Percentiles rank a stretch among this genome's conserved stretches.
Evolutionary conservation across 2,329 filamentous ascomycete species (phyloP).

Genomic region (Epichloe scottii): DNA sequence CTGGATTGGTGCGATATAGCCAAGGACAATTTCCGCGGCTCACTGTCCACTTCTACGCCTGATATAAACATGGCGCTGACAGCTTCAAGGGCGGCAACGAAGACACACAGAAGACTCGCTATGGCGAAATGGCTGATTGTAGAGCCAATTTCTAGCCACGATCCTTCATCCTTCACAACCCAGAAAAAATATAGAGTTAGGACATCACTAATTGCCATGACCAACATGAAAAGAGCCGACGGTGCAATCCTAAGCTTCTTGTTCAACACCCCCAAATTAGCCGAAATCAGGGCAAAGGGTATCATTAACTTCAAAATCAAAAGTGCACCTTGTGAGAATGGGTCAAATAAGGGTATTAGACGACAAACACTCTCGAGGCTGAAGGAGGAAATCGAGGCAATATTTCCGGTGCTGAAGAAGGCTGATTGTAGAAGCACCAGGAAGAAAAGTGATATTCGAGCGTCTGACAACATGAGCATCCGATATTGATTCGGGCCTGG

Average conservation of each 20-base stretch:
- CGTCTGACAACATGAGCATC: slow-evolving; percentile 66
- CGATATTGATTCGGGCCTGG: slow-evolving; percentile 32
- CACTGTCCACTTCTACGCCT: slow-evolving; percentile 55
- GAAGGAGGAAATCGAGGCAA: slow-evolving; percentile 88
- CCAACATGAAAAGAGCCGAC: slow-evolving; percentile 83
- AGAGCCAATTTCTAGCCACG: slow-evolving; percentile 93
- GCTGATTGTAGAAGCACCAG: slow-evolving; percentile 87
- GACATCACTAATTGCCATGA: slow-evolving; percentile 83
- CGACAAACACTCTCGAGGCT: slow-evolving; percentile 81
- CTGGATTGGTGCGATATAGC: not conserved
- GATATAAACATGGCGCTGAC: slow-evolving; percentile 73
- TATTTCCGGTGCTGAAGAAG: slow-evolving; percentile 94
- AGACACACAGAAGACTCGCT: slow-evolving; percentile 77
- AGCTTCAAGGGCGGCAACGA: slow-evolving; percentile 77
- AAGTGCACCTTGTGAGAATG: slow-evolving; percentile 79
- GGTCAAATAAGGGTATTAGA: slow-evolving; percentile 83
- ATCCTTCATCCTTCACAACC: slow-evolving; percentile 92
- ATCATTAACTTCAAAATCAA: slow-evolving; percentile 84
- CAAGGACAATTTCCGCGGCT: not conserved
- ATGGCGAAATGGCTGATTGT: slow-evolving; percentile 95
- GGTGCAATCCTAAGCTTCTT: slow-evolving; percentile 71
- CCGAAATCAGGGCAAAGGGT: slow-evolving; percentile 83
- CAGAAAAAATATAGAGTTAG: slow-evolving; percentile 95
- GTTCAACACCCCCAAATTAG: slow-evolving; percentile 89
- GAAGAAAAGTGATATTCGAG: slow-evolving; percentile 85